Conservation (phyloP, 345 rosid genomes). For the Gossypioides kirkii region DNA sequence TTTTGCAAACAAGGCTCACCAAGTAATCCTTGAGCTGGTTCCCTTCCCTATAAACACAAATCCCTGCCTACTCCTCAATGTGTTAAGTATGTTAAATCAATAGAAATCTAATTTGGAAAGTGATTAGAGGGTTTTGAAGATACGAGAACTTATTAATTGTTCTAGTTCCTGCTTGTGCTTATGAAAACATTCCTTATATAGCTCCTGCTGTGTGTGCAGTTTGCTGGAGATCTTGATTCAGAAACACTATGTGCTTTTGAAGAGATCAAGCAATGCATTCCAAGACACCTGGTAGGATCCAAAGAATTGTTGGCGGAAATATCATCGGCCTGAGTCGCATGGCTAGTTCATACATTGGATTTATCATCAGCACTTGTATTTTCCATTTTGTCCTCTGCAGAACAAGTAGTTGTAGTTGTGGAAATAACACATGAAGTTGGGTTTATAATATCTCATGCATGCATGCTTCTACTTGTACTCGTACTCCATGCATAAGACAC, state of each 20-base stretch:
- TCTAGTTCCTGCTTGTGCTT: neutral
- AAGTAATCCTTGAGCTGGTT: conserved; percentile 38
- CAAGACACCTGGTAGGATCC: conserved; percentile 41
- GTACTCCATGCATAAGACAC: neutral
- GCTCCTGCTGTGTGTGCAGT: conserved; percentile 31
- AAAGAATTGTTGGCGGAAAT: conserved; percentile 46
- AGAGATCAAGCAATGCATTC: conserved; percentile 71
- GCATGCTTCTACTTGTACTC: neutral
- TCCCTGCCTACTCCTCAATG: neutral
- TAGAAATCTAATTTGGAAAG: too few species aligned
- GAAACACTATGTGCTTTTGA: conserved; percentile 75
- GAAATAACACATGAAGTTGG: neutral
- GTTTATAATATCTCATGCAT: neutral
- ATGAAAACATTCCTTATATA: neutral
- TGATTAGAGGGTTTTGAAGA: too few species aligned
- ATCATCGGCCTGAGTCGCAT: conserved; percentile 26
- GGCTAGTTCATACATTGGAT: neutral
- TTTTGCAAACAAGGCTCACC: conserved; percentile 77
- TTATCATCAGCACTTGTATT: neutral
- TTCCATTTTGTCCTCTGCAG: neutral
- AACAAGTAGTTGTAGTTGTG: neutral
- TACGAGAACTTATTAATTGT: neutral
- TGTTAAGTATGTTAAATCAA: too few species aligned
- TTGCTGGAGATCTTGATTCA: conserved; percentile 83
- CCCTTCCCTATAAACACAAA: neutral